A percentile compares a stretch with the other conserved stretches of the same genome.
Conservation (phyloP, 2,329 filamentous ascomycete species). For the Aspergillus ibericus region DNA sequence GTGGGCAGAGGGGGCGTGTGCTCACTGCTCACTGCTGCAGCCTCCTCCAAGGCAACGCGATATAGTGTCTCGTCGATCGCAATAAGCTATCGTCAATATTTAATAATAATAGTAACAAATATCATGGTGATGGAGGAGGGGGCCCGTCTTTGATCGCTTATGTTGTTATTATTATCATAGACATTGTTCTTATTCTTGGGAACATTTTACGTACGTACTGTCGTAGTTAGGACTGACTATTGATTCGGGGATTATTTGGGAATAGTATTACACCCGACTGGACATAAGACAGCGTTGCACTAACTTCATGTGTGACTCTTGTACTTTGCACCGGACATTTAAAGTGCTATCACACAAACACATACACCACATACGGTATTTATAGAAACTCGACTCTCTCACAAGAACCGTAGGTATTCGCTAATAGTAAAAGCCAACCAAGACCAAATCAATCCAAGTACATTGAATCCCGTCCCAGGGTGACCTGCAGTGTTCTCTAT, state of each 20-base stretch:
- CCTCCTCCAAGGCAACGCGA: slow-evolving; percentile 17
- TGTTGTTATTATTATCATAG: not conserved
- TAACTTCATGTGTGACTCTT: not conserved
- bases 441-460: no score
- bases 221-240: not conserved
- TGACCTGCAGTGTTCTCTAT: no score
- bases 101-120: not conserved
- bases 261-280: not conserved
- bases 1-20: slow-evolving; percentile 9
- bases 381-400: no score
- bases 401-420: no score
- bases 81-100: slow-evolving; percentile 9
- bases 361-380: not conserved
- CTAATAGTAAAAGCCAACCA: no score
- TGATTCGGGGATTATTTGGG: not conserved
- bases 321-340: not conserved
- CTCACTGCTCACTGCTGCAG: no score
- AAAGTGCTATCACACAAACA: not conserved
- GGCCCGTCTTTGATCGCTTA: not conserved
- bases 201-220: not conserved
- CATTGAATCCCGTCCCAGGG: no score
- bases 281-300: not conserved
- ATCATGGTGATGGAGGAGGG: not conserved
- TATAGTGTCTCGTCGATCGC: slow-evolving; percentile 14
- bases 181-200: not conserved